A percentile compares a stretch with the other conserved stretches of the same genome.
Evolutionary conservation across 257 asterid species (phyloP).

Genomic region (Solanum verrucosum): DNA sequence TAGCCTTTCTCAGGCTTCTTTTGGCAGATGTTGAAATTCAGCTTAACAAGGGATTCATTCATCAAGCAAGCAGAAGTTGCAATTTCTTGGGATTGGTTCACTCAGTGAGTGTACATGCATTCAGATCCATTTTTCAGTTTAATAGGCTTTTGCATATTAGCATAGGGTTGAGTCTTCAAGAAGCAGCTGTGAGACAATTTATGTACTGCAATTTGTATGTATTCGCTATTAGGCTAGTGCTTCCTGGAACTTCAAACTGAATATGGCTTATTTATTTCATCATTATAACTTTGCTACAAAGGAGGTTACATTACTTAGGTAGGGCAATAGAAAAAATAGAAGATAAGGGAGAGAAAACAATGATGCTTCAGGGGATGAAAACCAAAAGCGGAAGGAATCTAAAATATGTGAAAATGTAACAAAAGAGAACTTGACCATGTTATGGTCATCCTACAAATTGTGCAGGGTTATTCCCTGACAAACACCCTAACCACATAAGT

Average conservation of each 20-base stretch:
- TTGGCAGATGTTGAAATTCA: slow-evolving; percentile 61
- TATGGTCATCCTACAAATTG: neutral
- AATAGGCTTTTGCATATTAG: neutral
- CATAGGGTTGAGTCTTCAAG: neutral
- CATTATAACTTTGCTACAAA: neutral
- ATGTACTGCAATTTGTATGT: neutral
- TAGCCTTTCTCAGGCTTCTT: slow-evolving; percentile 71
- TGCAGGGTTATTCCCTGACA: neutral
- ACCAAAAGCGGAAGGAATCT: neutral
- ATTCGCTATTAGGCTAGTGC: neutral
- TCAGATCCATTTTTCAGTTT: neutral
- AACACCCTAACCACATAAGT: neutral
- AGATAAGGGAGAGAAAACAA: neutral
- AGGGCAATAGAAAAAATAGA: neutral
- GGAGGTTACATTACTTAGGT: neutral
- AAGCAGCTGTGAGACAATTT: neutral
- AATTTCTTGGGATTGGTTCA: slow-evolving; percentile 67
- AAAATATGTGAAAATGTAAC: neutral
- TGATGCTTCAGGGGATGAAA: neutral
- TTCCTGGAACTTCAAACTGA: neutral
- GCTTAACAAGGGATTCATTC: slow-evolving; percentile 36
- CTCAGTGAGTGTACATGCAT: slow-evolving; percentile 46
- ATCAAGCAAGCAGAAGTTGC: slow-evolving; percentile 69
- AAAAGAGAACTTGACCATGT: neutral
- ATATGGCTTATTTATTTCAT: neutral